Percentiles rank a stretch among this genome's conserved stretches.
Evolutionary conservation across 371 early-diverging fungal genomes (phyloP).

Genomic region (Neoconidiobolus thromboides): DNA sequence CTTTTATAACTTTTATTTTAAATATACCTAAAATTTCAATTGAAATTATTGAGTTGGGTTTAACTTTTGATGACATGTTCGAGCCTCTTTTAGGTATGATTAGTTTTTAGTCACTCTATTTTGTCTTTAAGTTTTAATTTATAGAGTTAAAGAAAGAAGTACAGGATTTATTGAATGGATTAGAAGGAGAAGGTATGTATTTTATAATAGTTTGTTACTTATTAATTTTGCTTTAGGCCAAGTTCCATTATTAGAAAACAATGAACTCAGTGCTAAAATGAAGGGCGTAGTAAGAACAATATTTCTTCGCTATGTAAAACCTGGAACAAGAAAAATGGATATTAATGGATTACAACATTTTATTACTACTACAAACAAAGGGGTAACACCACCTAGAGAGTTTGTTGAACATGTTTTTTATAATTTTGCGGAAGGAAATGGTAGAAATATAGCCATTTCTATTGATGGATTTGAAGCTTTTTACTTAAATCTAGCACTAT

Average conservation of each 20-base stretch:
- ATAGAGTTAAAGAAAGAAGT: too few species aligned
- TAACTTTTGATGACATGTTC: too few species aligned
- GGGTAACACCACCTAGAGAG: neutral
- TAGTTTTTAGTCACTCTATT: too few species aligned
- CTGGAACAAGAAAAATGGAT: neutral
- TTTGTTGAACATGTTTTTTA: conserved; percentile 2
- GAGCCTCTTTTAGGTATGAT: too few species aligned
- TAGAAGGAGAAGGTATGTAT: too few species aligned
- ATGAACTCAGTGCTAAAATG: neutral
- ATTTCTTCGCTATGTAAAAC: neutral
- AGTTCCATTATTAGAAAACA: neutral
- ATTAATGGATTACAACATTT: neutral
- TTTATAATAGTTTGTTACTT: too few species aligned
- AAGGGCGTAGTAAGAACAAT: neutral
- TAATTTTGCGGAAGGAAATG: neutral
- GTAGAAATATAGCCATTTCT: neutral
- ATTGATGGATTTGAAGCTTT: neutral
- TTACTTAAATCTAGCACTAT: neutral
- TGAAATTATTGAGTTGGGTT: too few species aligned
- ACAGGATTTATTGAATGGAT: too few species aligned
- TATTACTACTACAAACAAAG: neutral
- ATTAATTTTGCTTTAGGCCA: neutral
- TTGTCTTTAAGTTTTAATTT: too few species aligned
- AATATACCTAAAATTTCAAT: too few species aligned
- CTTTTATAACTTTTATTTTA: too few species aligned